Evolutionary conservation across 352 stramenopile genomes (phyloP), one percentile per base, ranked within the genome.

Genomic region (Thalassiosira mediterranea): DNA sequence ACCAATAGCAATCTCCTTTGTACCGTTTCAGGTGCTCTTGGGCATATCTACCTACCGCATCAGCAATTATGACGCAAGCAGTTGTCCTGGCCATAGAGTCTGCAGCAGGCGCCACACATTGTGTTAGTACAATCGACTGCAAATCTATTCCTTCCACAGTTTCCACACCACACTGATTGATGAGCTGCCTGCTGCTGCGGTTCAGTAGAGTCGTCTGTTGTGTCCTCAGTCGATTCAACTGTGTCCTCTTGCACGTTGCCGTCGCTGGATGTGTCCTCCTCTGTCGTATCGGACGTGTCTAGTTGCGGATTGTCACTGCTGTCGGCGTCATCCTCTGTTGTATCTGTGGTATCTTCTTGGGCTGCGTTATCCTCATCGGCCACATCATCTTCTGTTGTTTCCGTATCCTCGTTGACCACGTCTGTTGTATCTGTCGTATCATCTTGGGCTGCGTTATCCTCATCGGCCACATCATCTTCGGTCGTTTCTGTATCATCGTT

Each of bases 41-140:
- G n/a, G n/a, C 34, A 42, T 42, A 5, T 42, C 13, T 13, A 13
- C 5, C 5, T 42, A 13, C 34, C 13, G 34, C 7, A 52, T 19
- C 17, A 52, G 21, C 44, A 54, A 70, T 79, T 83, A 52, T 85
- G 76, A 29, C 76, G 53, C 5, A 29, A 15, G 54, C 76, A 85
- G 44, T 51, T 44, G 47, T 51, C 73, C 21, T 62, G 25, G n/a
- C 74, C 74, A 57, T 59, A 56, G 15, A 84, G 34, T 4, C 79
- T 29, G 38, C 79, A 87, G 40, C 79, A 87, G 11, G 56, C 42
- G 4, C 75, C 69, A 59, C 79, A 87, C n/a, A 64, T 17, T 21
- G 23, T 40, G 63, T 87, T 87, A 2, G 60, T 51, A 54, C 79
- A 87, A 51, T 80, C 79, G 17, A 70, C 40, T 19, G 74, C 79